Evolutionary conservation across 129 eudicot genomes (phyloP).

Genomic region (Chrysanthemum makinoi): DNA sequence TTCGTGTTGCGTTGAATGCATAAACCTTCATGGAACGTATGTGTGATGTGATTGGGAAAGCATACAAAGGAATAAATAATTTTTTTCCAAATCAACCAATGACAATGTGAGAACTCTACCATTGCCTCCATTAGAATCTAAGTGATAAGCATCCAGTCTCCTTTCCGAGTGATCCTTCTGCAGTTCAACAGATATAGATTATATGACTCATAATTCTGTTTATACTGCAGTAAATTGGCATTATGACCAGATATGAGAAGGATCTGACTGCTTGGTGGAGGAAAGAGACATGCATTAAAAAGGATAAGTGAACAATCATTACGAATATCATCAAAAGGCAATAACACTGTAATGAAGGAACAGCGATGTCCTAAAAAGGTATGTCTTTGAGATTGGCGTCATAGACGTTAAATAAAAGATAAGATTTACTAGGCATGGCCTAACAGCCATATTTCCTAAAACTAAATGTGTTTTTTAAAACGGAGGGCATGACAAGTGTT

Average conservation of each 20-base stretch:
- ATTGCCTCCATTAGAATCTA: conserved; percentile 59
- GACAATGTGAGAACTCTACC: conserved; percentile 37
- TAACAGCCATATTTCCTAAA: background rate
- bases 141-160: conserved; percentile 61
- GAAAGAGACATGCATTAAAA: no score
- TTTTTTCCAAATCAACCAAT: background rate
- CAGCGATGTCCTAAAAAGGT: background rate
- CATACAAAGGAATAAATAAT: background rate
- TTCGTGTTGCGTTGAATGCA: conserved; percentile 54
- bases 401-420: background rate
- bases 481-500: background rate
- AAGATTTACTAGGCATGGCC: background rate
- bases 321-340: background rate
- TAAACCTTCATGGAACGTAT: conserved; percentile 42
- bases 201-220: background rate
- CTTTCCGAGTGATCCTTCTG: conserved; percentile 63
- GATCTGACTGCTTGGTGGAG: no score
- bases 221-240: background rate
- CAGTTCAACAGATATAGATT: conserved; percentile 22
- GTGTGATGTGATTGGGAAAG: background rate
- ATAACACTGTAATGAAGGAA: background rate
- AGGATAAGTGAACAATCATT: background rate
- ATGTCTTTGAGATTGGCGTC: background rate
- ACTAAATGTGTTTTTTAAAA: background rate
- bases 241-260: background rate